Percentiles rank a stretch among this genome's conserved stretches.
These are phyloP conservation scores for Capsella rubella DNA, from an alignment of 441 rosid genomes.

Conservation along the genomic window DNA sequence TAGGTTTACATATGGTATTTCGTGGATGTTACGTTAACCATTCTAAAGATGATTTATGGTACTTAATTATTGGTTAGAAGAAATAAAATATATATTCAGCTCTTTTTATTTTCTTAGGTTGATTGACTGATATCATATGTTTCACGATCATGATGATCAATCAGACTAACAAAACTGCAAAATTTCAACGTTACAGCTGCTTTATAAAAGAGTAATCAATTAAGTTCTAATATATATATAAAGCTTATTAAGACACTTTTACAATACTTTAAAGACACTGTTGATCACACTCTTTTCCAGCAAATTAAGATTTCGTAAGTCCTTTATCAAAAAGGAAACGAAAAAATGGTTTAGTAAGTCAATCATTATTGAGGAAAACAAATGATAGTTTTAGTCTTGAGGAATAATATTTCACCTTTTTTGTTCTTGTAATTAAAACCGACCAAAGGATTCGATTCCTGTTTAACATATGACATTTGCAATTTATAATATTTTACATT, in stretches of 20 bases:
- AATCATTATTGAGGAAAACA: not conserved
- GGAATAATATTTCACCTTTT: not conserved
- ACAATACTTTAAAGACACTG: not conserved
- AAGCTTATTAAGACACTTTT: constrained; percentile 23
- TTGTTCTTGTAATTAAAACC: not conserved
- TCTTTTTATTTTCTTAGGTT: constrained; percentile 2
- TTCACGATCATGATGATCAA: constrained; percentile 2
- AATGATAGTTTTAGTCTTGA: not conserved
- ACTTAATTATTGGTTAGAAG: not conserved
- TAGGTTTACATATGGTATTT: not conserved
- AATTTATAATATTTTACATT: not conserved
- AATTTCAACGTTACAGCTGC: constrained; percentile 34
- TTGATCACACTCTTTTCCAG: constrained; percentile 20
- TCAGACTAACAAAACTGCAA: not conserved
- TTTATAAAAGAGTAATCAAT: not conserved
- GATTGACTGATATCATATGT: constrained; percentile 19
- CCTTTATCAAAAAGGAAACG: not conserved
- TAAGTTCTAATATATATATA: constrained; percentile 12
- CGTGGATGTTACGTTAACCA: not conserved
- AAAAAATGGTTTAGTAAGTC: constrained; percentile 8
- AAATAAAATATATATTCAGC: not conserved
- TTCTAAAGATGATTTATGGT: not conserved
- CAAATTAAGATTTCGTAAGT: constrained; percentile 15
- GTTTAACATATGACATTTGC: not conserved
- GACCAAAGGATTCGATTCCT: not conserved